Evolutionary conservation across 1,139 yeast genomes (phyloP).

Genomic region (Pichia sp.): DNA sequence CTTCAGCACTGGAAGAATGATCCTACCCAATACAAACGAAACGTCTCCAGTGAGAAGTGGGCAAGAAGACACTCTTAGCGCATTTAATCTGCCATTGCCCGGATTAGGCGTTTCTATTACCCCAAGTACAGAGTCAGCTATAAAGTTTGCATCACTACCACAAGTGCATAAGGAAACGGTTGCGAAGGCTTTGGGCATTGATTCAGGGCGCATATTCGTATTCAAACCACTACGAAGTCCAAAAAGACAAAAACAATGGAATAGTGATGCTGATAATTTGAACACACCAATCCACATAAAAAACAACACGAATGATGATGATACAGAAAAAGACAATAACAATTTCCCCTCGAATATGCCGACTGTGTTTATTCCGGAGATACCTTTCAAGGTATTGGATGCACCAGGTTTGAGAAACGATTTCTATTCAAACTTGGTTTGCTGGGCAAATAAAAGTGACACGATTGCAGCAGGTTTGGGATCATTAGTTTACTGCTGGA

Average conservation of each 20-base stretch:
- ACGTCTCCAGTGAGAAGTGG: no score
- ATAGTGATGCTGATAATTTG: background rate
- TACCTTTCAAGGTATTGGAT: conserved; percentile 49
- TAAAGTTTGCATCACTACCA: background rate
- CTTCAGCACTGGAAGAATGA: no score
- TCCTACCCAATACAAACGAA: no score
- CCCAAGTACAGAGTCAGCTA: background rate
- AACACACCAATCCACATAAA: background rate
- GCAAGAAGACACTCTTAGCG: no score
- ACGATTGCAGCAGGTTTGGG: conserved; percentile 67
- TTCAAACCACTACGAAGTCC: conserved; percentile 26
- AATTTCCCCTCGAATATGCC: conserved; percentile 1
- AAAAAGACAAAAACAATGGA: conserved; percentile 5
- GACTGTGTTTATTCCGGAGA: conserved; percentile 20
- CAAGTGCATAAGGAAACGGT: conserved; percentile 23
- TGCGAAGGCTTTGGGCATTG: conserved; percentile 45
- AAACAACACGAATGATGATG: background rate
- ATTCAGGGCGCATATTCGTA: conserved; percentile 30
- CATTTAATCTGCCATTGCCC: no score
- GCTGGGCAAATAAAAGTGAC: conserved; percentile 57
- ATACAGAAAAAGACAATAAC: background rate
- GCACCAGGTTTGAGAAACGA: conserved; percentile 77
- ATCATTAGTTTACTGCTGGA: conserved; percentile 59
- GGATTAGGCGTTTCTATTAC: no score
- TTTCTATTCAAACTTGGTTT: conserved; percentile 68